Evolutionary conservation across 2,329 filamentous ascomycete species (phyloP), one percentile per base, ranked within the genome.

Genomic region (Colletotrichum sp.): DNA sequence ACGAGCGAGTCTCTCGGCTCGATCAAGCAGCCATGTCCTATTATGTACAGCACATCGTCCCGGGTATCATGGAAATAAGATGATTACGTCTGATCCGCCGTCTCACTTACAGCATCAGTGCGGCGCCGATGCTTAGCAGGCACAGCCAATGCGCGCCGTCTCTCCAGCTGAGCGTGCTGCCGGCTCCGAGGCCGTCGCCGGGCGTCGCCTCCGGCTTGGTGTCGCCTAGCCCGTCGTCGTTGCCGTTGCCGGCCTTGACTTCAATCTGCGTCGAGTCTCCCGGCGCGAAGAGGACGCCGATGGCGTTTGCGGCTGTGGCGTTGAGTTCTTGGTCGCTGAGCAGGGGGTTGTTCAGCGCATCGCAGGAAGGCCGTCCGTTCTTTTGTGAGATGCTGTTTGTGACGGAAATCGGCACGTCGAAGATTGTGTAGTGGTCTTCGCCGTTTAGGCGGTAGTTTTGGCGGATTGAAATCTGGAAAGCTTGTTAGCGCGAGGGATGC

Each of bases 381-480:
- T 79, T 78, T 36, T 82, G 79, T 11, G 84, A 80, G 76, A 94
- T 94, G 51, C 84, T 86, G 80, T 94, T 94, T 8, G 92, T 93
- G 47, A 94, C 89, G 5, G 88, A 87, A 76, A 94, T 92, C 21
- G 93, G 93, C 15, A 94, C 83, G 76, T 94, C 91, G 77, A 94
- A 94, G 68, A 94, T 89, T 11, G 92, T 94, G 81, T 94, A 94
- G 77, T 90, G 87, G 61, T 93, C 86, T 3, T 87, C 86, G 15
- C 86, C 88, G 79, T 94, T 93, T 69, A 93, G 85, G 15, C 90
- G 88, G 80, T 93, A 94, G 78, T 88, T 92, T 78, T 94, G 92
- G 69, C 92, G 91, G 77, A 94, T 93, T 8, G 92, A 93, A 78
- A 94, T 91, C 88, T 91, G 68, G 7, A 21, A 27, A 51, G 47